These are phyloP conservation scores for Orbilia quercus DNA, from an alignment of 2,329 filamentous ascomycete genomes.

Conservation along the genomic window DNA sequence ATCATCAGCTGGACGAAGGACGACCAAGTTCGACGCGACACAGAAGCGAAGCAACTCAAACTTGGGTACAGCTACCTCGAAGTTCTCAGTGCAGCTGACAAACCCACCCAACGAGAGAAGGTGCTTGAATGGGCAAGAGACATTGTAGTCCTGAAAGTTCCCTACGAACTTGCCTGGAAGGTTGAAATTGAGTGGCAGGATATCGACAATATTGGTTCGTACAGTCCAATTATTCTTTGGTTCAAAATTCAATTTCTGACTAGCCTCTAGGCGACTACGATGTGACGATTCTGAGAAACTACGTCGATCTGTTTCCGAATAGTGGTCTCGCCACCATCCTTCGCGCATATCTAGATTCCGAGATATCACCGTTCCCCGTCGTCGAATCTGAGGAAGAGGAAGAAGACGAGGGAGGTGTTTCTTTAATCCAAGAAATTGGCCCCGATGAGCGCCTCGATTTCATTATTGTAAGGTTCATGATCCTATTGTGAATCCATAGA, in stretches of 20 bases:
- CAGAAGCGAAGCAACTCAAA: conserved; percentile 89
- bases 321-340: conserved; percentile 84
- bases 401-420: conserved; percentile 68
- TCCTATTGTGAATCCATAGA: not conserved
- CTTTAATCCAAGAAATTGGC: conserved; percentile 72
- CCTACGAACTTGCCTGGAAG: conserved; percentile 89
- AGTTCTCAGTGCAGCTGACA: conserved; percentile 75
- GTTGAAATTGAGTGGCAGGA: conserved; percentile 91
- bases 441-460: conserved; percentile 58
- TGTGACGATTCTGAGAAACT: conserved; percentile 79
- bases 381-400: conserved; percentile 61
- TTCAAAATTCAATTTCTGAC: conserved; percentile 16
- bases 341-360: conserved; percentile 82
- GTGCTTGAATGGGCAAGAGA: conserved; percentile 83
- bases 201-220: conserved; percentile 71
- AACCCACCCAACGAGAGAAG: conserved; percentile 75
- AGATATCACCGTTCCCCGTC: conserved; percentile 81
- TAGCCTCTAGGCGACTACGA: conserved; percentile 73
- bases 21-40: conserved; percentile 82
- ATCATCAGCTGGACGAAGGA: conserved; percentile 91
- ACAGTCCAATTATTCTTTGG: not conserved
- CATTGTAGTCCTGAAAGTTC: conserved; percentile 96
- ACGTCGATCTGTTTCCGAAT: conserved; percentile 84
- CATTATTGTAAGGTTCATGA: conserved; percentile 57
- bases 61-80: conserved; percentile 82